Base-by-base conservation (phyloP, 495 filamentous ascomycete genomes). In the Penicillium waksmanii region DNA sequence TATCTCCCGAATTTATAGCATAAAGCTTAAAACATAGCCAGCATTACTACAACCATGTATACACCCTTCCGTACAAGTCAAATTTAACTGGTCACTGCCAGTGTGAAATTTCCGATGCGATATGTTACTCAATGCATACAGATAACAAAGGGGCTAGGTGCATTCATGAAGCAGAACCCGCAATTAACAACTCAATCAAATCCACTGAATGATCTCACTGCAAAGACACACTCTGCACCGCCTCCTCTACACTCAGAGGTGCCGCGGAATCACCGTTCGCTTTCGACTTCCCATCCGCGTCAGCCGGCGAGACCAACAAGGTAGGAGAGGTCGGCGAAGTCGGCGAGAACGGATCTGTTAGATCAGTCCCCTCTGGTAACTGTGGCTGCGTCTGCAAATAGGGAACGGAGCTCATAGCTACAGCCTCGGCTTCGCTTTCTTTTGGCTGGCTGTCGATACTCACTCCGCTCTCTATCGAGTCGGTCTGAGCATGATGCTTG, bases 201-300 rank as follows among this genome's bases (percentile, higher is more conserved):
- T 48, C 21, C 23, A 23, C 11, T 48, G 46, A 25, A 15, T 18
- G n/a, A 12, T 4, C 34, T 63, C 56, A 71, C 56, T 68, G 60
- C 40, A 73, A 42, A 25, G 75, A 75, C 13, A 77, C 71, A 53
- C 76, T 77, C 58, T 77, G 71, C 56, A 78, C 64, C 3, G 75
- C 75, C 50, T 77, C 73, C 57, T 78, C 75, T 6, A 75, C 72
- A 56, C 74, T 73, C 9, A 77, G 51, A 19, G 63, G 61, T 21
- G 36, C 55, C 38, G 12, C 56, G 36, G 53, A 25, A 11, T 3
- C 40, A 33, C 19, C 46, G 3, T 48, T 49, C 21, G 35, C 52
- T 3, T 43, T 56, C 3, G 12, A 18, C 5, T 31, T 31, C 15
- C 27, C 51, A 19, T 31, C 49, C 4, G 34, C 48, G 5, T 62